Conservation (phyloP, 2,329 filamentous ascomycete genomes). For the Metarhizium anisopliae region DNA sequence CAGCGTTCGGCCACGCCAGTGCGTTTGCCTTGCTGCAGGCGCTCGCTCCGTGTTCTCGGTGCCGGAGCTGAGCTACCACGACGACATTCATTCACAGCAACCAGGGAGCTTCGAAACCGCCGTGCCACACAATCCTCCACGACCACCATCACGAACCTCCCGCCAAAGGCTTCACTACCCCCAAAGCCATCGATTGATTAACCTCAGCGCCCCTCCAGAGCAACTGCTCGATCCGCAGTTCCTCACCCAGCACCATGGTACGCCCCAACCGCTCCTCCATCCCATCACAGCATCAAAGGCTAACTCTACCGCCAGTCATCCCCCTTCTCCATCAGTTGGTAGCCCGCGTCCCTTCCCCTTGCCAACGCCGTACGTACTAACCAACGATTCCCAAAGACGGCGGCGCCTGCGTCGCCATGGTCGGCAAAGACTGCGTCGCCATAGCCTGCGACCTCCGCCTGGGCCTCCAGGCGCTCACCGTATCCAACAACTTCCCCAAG, state of each 20-base stretch:
- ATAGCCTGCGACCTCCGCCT: constrained; percentile 98
- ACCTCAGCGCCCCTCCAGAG: not conserved
- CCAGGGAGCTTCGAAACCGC: constrained; percentile 1
- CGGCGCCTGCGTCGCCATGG: constrained; percentile 96
- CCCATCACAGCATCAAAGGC: constrained; percentile 3
- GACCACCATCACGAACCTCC: not conserved
- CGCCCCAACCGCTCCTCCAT: not conserved
- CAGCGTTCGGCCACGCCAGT: constrained; percentile 13
- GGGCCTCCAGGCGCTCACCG: constrained; percentile 89
- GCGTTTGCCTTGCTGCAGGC: constrained; percentile 14
- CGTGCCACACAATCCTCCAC: constrained; percentile 1
- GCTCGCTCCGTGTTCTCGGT: not conserved
- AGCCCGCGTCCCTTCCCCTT: not conserved
- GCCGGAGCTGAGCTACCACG: not conserved
- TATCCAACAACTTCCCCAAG: constrained; percentile 99
- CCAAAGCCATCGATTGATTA: not conserved
- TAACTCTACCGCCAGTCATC: constrained; percentile 53
- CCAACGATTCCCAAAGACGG: constrained; percentile 44
- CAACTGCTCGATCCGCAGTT: not conserved
- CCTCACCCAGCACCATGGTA: constrained; percentile 4
- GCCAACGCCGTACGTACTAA: not conserved
- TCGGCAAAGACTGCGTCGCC: constrained; percentile 98
- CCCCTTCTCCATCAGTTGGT: constrained; percentile 90
- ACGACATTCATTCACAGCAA: constrained; percentile 1
- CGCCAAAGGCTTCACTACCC: not conserved